Evolutionary conservation across 2,329 filamentous ascomycete genomes (phyloP).

Genomic region (Aspergillus tubingensis): DNA sequence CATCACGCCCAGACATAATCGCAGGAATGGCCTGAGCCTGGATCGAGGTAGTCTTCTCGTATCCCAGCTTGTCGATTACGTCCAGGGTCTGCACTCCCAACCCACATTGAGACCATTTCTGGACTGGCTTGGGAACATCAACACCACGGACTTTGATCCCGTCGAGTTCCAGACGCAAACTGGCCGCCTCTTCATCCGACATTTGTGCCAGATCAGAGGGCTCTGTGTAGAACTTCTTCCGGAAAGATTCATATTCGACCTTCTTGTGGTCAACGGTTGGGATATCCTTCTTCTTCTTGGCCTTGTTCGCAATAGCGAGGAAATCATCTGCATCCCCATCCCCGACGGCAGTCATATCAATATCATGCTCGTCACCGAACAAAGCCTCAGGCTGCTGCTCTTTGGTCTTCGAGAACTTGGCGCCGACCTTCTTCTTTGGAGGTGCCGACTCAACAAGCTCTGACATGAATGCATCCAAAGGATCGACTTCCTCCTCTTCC

Average conservation of each 20-base stretch:
- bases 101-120: constrained; percentile 95
- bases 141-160: constrained; percentile 92
- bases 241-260: constrained; percentile 78
- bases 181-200: constrained; percentile 79
- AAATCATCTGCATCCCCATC: constrained; percentile 66
- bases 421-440: constrained; percentile 40
- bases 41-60: constrained; percentile 87
- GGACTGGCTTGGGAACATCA: constrained; percentile 87
- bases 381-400: constrained; percentile 76
- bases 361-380: constrained; percentile 81
- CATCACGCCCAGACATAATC: constrained; percentile 93
- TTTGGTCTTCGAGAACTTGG: constrained; percentile 49
- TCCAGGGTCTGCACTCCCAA: constrained; percentile 84
- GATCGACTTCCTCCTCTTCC: constrained; percentile 70
- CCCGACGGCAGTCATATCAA: constrained; percentile 61
- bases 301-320: constrained; percentile 63
- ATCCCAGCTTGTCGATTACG: constrained; percentile 77
- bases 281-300: constrained; percentile 94
- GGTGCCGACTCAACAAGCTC: constrained; percentile 58
- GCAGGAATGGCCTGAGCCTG: constrained; percentile 93
- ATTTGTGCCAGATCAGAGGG: constrained; percentile 80
- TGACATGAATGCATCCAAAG: constrained; percentile 96
- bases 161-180: constrained; percentile 82
- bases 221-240: constrained; percentile 94
- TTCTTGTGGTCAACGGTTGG: constrained; percentile 84